Evolutionary conservation across 2,329 filamentous ascomycete genomes (phyloP), one percentile per base, ranked within the genome.

Genomic region (Sporothrix protearum): DNA sequence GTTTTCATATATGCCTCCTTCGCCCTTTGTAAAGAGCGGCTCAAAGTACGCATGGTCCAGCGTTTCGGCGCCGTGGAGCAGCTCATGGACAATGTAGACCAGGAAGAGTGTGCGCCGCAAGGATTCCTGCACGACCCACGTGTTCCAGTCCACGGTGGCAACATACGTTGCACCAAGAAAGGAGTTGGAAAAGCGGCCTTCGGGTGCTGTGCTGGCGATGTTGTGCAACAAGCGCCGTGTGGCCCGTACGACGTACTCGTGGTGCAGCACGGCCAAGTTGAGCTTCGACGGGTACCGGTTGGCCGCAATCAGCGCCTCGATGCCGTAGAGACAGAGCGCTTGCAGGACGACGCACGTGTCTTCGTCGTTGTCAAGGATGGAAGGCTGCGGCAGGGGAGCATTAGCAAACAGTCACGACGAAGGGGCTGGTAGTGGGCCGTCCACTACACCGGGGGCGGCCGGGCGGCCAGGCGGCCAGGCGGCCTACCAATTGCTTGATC

Each of bases 21-120:
- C 61, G 22, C 6, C 61, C 14, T 49, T 49, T 12, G 61, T 22
- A 14, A 66, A 66, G 8, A 66, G 42, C 5, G 61, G 39, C 61
- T 66, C 61, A 66, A 66, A 66, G 39, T 66, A 66, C 6, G 61
- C 61, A 25, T 66, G 39, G 61, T 66, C 61, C 12, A 66, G 61
- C 36, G 61, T 66, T 39, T 66, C 61, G 39, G 61, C 61, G 22
- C 33, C 61, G 61, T 66, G 61, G 39, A 66, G 61, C 22, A 66
- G 61, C 61, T 66, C 36, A 39, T 57, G 53, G 28, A 57, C 16
- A 57, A 57, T 57, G 53, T 57, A 57, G 28, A 57, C 12, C 28
- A 66, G 19, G 19, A 66, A 47, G 12, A 47, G 39, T 22, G 61
- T 66, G 36, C 61, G 61, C 8, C 61, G 61, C 7, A 66, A 39